Conservation (phyloP, 1,284 basidiomycete species). For the Cutaneotrichosporon sp. region DNA sequence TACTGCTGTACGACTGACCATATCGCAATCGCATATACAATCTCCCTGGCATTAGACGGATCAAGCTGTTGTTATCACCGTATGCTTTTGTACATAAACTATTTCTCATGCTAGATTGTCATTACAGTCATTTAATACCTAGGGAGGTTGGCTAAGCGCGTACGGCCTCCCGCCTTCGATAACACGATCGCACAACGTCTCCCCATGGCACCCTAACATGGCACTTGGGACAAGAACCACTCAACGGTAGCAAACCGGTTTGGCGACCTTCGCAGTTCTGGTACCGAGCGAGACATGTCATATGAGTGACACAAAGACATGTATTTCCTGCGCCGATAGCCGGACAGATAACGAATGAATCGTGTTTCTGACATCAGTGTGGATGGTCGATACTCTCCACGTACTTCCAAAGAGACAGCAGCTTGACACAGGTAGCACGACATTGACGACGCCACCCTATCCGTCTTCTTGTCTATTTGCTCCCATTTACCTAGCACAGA, state of each 20-base stretch:
- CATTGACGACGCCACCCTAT: too few relatives aligned
- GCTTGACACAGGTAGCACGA: conserved; percentile 57
- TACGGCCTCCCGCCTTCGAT: conserved; percentile 52
- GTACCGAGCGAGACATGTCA: conserved; percentile 59
- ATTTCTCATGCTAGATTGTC: too few relatives aligned
- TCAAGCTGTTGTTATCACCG: too few relatives aligned
- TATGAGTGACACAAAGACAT: conserved; percentile 55
- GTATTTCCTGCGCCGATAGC: conserved; percentile 12
- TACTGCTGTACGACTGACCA: too few relatives aligned
- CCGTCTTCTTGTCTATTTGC: not conserved
- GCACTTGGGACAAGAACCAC: conserved; percentile 1
- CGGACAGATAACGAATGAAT: conserved; percentile 56
- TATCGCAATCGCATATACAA: too few relatives aligned
- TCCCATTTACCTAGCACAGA: conserved; percentile 27
- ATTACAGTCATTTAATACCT: not conserved
- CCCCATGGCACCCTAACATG: conserved; percentile 66
- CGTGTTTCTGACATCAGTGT: conserved; percentile 53
- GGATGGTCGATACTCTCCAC: conserved; percentile 49
- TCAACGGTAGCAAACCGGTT: not conserved
- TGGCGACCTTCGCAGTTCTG: not conserved
- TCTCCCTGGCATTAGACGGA: too few relatives aligned
- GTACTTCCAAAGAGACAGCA: conserved; percentile 44
- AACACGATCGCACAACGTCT: conserved; percentile 64
- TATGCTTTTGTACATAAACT: too few relatives aligned
- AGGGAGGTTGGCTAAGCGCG: not conserved